These are phyloP conservation scores for Lentithecium fluviatile DNA, from an alignment of 495 filamentous ascomycete genomes.

Conservation along the genomic window DNA sequence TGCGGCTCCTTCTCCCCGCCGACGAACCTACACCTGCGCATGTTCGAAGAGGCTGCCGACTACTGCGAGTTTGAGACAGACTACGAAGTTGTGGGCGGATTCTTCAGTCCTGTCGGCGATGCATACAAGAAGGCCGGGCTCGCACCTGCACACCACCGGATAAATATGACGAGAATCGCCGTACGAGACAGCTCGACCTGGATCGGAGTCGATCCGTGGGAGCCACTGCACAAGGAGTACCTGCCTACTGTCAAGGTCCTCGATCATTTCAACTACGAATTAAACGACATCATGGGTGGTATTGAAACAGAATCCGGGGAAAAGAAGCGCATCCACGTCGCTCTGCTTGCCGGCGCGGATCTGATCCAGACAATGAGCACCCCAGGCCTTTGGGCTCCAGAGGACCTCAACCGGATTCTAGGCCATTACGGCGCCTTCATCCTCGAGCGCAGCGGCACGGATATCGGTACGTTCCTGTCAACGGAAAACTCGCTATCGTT, in stretches of 20 bases:
- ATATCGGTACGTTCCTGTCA: slow-evolving; percentile 63
- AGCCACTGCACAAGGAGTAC: slow-evolving; percentile 71
- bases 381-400: slow-evolving; percentile 71
- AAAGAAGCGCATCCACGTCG: slow-evolving; percentile 59
- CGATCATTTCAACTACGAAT: slow-evolving; percentile 85
- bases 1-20: slow-evolving; percentile 91
- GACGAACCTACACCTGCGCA: slow-evolving; percentile 82
- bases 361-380: slow-evolving; percentile 83
- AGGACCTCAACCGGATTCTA: slow-evolving; percentile 86
- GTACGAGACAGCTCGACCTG: slow-evolving; percentile 45
- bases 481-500: slow-evolving; percentile 12
- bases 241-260: slow-evolving; percentile 85
- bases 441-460: slow-evolving; percentile 84
- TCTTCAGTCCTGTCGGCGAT: slow-evolving; percentile 76
- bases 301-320: slow-evolving; percentile 64
- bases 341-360: slow-evolving; percentile 77
- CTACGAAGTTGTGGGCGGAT: slow-evolving; percentile 83
- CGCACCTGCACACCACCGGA: slow-evolving; percentile 69
- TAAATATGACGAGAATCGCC: slow-evolving; percentile 72
- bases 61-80: slow-evolving; percentile 76
- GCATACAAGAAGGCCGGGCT: slow-evolving; percentile 90
- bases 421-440: slow-evolving; percentile 84
- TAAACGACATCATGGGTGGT: slow-evolving; percentile 75
- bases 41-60: slow-evolving; percentile 91
- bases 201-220: slow-evolving; percentile 68